Percentiles rank a stretch among this genome's conserved stretches.
Evolutionary conservation across 257 asterid genomes (phyloP).

Genomic region (Nicotiana noctiflora): DNA sequence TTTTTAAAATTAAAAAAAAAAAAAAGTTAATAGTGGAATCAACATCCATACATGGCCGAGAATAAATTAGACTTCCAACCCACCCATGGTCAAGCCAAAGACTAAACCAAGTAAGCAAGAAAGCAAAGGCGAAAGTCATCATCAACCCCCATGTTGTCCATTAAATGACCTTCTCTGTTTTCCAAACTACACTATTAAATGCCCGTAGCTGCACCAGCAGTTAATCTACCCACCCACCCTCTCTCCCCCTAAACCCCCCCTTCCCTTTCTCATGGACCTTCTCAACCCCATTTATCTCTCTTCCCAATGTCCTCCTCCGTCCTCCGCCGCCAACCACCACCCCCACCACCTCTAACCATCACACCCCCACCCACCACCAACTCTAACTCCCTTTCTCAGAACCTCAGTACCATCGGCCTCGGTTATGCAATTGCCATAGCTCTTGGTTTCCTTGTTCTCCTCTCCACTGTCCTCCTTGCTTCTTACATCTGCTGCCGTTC

Average conservation of each 20-base stretch:
- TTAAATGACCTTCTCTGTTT: slow-evolving; percentile 40
- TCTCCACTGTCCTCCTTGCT: slow-evolving; percentile 56
- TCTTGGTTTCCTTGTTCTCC: slow-evolving; percentile 61
- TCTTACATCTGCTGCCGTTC: slow-evolving; percentile 82
- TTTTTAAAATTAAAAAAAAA: too few relatives aligned
- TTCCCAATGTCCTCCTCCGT: slow-evolving; percentile 42
- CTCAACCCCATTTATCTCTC: slow-evolving; percentile 2
- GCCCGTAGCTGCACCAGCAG: slow-evolving; percentile 27
- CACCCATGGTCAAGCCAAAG: neutral
- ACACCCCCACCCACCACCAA: slow-evolving; percentile 11
- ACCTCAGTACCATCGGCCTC: slow-evolving; percentile 40
- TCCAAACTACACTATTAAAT: slow-evolving; percentile 50
- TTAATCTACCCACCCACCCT: slow-evolving; percentile 44
- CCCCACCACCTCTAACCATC: slow-evolving; percentile 23
- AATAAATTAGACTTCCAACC: neutral
- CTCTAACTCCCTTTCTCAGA: slow-evolving; percentile 15
- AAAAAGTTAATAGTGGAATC: neutral
- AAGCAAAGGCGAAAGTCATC: neutral
- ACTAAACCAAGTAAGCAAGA: neutral
- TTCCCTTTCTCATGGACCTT: slow-evolving; percentile 45
- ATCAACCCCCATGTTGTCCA: slow-evolving; percentile 34
- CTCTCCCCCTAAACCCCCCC: slow-evolving; percentile 5
- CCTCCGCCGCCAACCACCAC: slow-evolving; percentile 33
- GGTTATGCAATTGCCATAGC: slow-evolving; percentile 74
- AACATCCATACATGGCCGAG: neutral